Evolutionary conservation across 306 rosid species (phyloP), one percentile per base, ranked within the genome.

Genomic region (Crataegus laevigata): DNA sequence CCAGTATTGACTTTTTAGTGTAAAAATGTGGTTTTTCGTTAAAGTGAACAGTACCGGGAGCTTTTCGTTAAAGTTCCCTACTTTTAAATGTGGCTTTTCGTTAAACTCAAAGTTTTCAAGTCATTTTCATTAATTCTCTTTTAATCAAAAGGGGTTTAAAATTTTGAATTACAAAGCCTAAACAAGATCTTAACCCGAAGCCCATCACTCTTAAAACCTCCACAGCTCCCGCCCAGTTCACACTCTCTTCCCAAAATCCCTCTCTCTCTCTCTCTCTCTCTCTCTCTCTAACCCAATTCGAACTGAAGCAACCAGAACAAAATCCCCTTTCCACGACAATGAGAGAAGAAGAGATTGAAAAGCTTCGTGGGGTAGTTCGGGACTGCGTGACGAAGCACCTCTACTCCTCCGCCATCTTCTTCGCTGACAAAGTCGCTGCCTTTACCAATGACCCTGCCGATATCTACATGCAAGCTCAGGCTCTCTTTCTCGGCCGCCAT

Each of bases 381-480:
- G 96, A 94, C 80, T 94, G 98, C 77, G 92, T 94, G 30, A 94
- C 88, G 85, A 94, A 94, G 86, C 98, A 91, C 75, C 94, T 91
- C 9, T 91, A 94, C 82, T 91, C 97, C 11, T 94, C 97, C 22
- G 98, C 98, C 69, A 89, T 94, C 34, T 94, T 94, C 97, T 94
- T 94, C 81, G 94, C 98, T 8, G 96, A 94, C 72, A 94, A 94
- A 59, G 97, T 94, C 4, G 94, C 91, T 5, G 94, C 96, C 72
- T 90, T 91, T 78, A 90, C 97, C 74, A 86, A 85, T 38, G 98
- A 91, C 68, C 97, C 97, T 42, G 96, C 97, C 71, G 98, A 94
- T 24, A 85, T 94, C 68, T 94, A 94, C 85, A 94, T 94, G 98
- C 98, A 91, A 60, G 94, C 98, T 0, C 98, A 94, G 81, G 96